Percentiles rank a stretch among this genome's conserved stretches.
Conservation (phyloP, 305 asterid species). For the Fraxinus paxiana region DNA sequence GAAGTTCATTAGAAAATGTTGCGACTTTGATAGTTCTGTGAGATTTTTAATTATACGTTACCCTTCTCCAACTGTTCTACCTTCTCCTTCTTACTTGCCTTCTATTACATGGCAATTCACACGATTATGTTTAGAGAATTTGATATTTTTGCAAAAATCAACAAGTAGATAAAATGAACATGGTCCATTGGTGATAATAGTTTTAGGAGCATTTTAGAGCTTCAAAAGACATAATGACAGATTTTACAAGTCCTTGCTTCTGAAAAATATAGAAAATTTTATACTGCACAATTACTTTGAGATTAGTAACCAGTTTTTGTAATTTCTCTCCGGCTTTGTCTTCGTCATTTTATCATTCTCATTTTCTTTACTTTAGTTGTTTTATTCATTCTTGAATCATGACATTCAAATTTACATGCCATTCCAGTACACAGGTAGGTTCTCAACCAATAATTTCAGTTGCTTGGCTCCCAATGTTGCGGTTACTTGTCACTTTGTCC, state of each 20-base stretch:
- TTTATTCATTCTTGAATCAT: constrained; percentile 23
- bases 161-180: neutral
- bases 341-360: constrained; percentile 6
- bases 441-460: constrained; percentile 97
- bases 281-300: constrained; percentile 14
- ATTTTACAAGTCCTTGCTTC: constrained; percentile 12
- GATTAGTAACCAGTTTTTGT: neutral
- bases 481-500: constrained; percentile 83
- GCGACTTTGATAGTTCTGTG: neutral
- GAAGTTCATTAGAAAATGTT: neutral
- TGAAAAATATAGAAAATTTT: constrained; percentile 16
- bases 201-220: neutral
- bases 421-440: constrained; percentile 93
- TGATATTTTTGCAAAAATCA: constrained; percentile 5
- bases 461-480: constrained; percentile 86
- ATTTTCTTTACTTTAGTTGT: constrained; percentile 13
- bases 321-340: neutral
- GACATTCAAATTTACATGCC: constrained; percentile 29
- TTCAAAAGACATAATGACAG: neutral
- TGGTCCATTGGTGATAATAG: neutral
- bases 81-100: neutral
- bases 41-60: neutral
- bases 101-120: neutral
- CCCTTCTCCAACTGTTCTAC: neutral
- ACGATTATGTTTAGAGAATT: neutral